Conservation (phyloP, 2,329 filamentous ascomycete genomes). For the Nannizzia gypsea region DNA sequence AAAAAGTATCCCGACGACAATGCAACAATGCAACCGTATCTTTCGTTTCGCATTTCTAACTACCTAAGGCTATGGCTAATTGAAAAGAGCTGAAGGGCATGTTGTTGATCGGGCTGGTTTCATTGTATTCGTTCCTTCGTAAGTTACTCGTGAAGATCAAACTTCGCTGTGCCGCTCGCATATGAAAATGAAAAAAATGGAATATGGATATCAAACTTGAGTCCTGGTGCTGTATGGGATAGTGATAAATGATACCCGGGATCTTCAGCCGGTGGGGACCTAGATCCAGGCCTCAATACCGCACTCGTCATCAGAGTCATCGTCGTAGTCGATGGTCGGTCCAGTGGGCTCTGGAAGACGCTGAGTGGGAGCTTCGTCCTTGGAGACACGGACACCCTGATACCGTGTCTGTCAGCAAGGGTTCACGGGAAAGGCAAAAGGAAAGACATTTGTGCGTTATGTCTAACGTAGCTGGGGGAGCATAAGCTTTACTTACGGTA, state of each 20-base stretch:
- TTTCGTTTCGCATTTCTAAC: background rate
- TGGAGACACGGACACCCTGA: slow-evolving; percentile 17
- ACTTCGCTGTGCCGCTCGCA: background rate
- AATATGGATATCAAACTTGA: background rate
- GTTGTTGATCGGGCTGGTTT: background rate
- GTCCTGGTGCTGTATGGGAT: background rate
- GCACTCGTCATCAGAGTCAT: slow-evolving; percentile 17
- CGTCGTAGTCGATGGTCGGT: slow-evolving; percentile 15
- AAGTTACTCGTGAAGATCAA: background rate
- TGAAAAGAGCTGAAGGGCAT: background rate
- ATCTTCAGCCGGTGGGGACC: background rate
- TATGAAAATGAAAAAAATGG: no score
- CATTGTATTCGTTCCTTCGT: background rate
- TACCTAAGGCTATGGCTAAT: background rate
- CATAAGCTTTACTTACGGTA: slow-evolving; percentile 9
- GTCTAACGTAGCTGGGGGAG: background rate
- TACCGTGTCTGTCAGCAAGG: background rate
- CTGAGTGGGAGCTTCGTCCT: slow-evolving; percentile 15
- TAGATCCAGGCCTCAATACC: slow-evolving; percentile 17
- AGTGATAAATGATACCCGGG: background rate
- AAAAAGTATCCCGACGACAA: background rate
- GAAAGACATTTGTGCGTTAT: background rate
- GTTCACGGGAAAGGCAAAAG: background rate
- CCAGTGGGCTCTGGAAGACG: slow-evolving; percentile 15
- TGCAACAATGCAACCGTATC: background rate